Evolutionary conservation across 2,329 filamentous ascomycete genomes (phyloP), one percentile per base, ranked within the genome.

Genomic region (Aureobasidium sp.): DNA sequence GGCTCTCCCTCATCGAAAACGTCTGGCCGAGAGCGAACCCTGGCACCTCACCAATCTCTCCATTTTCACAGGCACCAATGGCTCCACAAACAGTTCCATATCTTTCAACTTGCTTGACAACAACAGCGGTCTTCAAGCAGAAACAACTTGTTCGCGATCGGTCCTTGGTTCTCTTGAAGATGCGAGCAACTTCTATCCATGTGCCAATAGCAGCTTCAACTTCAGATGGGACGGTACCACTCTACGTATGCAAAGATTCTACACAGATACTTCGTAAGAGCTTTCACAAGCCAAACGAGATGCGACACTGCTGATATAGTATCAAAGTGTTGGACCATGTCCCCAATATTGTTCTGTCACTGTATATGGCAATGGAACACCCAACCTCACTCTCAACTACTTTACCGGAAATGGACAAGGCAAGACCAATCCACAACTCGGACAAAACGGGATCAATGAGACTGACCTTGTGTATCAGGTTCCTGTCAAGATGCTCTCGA

Each of bases 61-160:
- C 29, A 61, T 62, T 60, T 68, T 70, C 62, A 59, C 65, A 10
- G 48, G 63, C 39, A 53, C 61, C 46, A 39, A 62, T 27, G 29
- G 26, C 36, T 24, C 56, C 51, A 41, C 29, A 26, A 57, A 60
- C 37, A 65, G 46, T 59, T 65, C 61, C 65, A 60, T 71, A 53
- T 12, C 61, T 52, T 70, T 72, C 65, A 39, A 67, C 59, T 67
- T 72, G 57, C 41, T 63, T 27, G 70, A 71, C 63, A 59, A 61
- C 59, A 71, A 71, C 64, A 51, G 48, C 6, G 69, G 69, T 10
- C 65, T 71, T 36, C 63, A 67, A 43, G 48, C 69, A 24, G 64
- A 67, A 55, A 70, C 68, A 12, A 63, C 64, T 17, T 72, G 70
- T 63, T 41, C 52, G 1, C 63, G 55, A 44, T 50, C 60, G 8